Percentiles rank a stretch among this genome's conserved stretches.
These are phyloP conservation scores for Gardenia jasminoides DNA, from an alignment of 257 asterid species.

Conservation along the genomic window DNA sequence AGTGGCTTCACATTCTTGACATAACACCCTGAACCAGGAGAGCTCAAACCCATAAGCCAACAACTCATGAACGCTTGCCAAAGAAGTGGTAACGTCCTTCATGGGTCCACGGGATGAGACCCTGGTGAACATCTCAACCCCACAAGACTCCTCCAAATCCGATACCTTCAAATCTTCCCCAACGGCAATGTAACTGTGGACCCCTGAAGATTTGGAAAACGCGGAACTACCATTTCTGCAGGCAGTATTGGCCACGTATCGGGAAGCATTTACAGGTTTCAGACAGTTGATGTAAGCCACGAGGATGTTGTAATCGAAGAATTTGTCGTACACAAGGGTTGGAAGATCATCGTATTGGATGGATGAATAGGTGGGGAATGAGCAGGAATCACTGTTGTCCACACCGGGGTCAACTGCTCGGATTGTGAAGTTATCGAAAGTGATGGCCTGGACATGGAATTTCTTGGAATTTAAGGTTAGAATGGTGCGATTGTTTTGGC, in stretches of 20 bases:
- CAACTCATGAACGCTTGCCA: conserved; percentile 27
- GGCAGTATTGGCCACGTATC: conserved; percentile 33
- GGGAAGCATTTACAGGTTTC: conserved; percentile 22
- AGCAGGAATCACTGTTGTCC: conserved; percentile 23
- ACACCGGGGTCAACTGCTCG: conserved; percentile 51
- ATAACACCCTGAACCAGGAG: conserved; percentile 22
- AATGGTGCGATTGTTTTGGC: conserved; percentile 38
- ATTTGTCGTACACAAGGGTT: conserved; percentile 13
- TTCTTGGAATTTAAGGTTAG: conserved; percentile 21
- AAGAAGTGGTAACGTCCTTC: conserved; percentile 13
- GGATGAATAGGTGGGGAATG: conserved; percentile 25
- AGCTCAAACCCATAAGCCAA: conserved; percentile 50
- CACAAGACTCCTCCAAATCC: conserved; percentile 47
- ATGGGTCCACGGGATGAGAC: conserved; percentile 20
- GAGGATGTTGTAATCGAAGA: not conserved
- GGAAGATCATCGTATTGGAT: conserved; percentile 6
- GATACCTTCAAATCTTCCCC: conserved; percentile 20
- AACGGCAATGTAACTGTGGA: conserved; percentile 33
- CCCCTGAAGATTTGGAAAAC: conserved; percentile 22
- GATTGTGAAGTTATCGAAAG: conserved; percentile 42
- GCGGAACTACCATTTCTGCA: conserved; percentile 23
- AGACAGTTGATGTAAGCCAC: conserved; percentile 37
- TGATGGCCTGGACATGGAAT: conserved; percentile 44
- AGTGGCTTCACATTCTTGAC: conserved; percentile 21
- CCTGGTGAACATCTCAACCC: conserved; percentile 27